Base-by-base conservation (phyloP, 2,329 filamentous ascomycete genomes). In the Ascochyta pisi region DNA sequence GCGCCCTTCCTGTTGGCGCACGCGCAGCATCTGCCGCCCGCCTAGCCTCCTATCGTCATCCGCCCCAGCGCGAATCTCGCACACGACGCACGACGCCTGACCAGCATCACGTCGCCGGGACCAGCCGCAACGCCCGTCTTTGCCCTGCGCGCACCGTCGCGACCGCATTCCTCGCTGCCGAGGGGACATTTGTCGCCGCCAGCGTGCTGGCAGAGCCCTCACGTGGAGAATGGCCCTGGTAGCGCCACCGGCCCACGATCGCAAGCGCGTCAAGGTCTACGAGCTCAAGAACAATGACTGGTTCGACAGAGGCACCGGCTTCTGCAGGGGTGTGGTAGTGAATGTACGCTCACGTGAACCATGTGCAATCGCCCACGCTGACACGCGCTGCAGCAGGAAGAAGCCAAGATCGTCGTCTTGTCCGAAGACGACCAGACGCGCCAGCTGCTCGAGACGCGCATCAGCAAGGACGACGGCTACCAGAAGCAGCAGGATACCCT, bases 401-500 rank as follows among this genome's bases (percentile, higher is more conserved):
- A 96, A 73, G 90, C 92, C 50, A 87, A 89, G 72, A 93, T 99
- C 64, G 83, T 91, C 58, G 95, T 99, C 68, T 88, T 96, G 70
- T 96, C 94, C 55, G 95, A 99, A 79, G 95, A 98, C 65, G 87
- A 96, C 60, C 91, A 92, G 45, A 86, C 90, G 49, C 87, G 91
- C 62, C 85, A 92, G 62, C 82, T 99, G 34, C 82, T 99, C 56
- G 91, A 97, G 77, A 96, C 94, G 34, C 89, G 86, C 71, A 96
- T 99, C 63, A 86, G 87, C 60, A 96, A 92, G 76, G 93, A 97
- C 71, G 94, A 98, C 85, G 90, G 91, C 57, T 98, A 98, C 74
- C 93, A 98, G 79, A 96, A 97, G 78, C 95, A 99, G 77, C 94
- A 98, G 89, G 92, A 98, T 76, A 99, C 95, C 3, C 85, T 99